These are phyloP conservation scores for Carallia pectinifolia DNA, from an alignment of 345 rosid species.

Conservation along the genomic window DNA sequence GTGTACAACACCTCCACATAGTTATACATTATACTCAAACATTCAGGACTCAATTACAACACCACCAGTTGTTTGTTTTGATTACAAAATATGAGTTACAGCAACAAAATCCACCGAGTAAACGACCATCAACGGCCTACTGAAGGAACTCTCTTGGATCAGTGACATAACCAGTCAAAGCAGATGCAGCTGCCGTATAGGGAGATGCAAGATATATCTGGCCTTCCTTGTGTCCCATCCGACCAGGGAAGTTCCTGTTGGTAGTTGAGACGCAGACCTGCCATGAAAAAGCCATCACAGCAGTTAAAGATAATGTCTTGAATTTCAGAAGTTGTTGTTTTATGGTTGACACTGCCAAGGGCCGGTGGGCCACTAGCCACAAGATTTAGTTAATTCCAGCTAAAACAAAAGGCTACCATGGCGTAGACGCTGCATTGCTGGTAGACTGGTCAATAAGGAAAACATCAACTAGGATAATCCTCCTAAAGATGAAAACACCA, in stretches of 20 bases:
- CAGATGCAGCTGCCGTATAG: constrained; percentile 94
- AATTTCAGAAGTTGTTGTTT: not conserved
- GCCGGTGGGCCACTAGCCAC: no score
- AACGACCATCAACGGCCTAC: constrained; percentile 26
- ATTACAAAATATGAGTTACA: not conserved
- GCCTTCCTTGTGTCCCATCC: constrained; percentile 99
- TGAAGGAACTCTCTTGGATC: constrained; percentile 96
- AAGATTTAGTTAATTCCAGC: no score
- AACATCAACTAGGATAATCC: no score
- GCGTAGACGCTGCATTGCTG: no score
- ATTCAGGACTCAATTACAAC: not conserved
- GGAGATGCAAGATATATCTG: constrained; percentile 96
- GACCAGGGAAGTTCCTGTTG: constrained; percentile 98
- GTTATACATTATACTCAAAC: not conserved
- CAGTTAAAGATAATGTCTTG: constrained; percentile 2
- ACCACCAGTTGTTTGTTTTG: not conserved
- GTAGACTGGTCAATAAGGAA: no score
- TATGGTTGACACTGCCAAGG: no score
- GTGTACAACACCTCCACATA: not conserved
- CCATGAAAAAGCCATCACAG: not conserved
- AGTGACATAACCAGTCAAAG: constrained; percentile 87
- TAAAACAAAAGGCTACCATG: no score
- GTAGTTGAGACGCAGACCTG: constrained; percentile 81
- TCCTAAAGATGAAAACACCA: no score
- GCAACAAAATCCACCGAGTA: not conserved